Base-by-base conservation (phyloP, 2,329 filamentous ascomycete genomes). In the Fusarium paranaense region DNA sequence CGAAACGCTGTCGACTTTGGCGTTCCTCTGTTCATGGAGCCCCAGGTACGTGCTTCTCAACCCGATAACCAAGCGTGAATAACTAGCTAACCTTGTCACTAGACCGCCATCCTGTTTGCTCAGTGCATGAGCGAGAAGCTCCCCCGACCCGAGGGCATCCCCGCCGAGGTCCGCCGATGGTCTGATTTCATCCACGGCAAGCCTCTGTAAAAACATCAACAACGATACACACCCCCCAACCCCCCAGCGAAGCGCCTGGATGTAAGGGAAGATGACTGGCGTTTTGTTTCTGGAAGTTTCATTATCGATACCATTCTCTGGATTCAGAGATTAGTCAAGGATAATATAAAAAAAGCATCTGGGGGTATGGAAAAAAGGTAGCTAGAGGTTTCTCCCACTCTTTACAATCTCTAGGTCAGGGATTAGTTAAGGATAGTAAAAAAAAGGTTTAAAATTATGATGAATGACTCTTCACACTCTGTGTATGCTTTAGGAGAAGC, bases 1-100 rank as follows among this genome's bases (percentile, higher is more conserved):
- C 91, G 97, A 82, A 99, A 99, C 81, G 97, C 97, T 32, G 97
- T 99, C 66, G 97, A 99, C 86, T 99, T 99, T 83, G 96, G 96
- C 78, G 95, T 98, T 35, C 97, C 97, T 58, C 88, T 99, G 66
- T 98, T 99, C 85, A 98, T 98, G 95, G 96, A 98, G 87, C 95
- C 95, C 64, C 96, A 97, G 92, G 95, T 97, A 87, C 86, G 90
- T 83, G 75, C 63, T 47, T 25, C 45, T 22, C 57, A 30, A 38
- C 18, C 30, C 32, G 5, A 7, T 22, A 25, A 40, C 18, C 20
- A 35, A 16, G 22, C 35, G n/a, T 20, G 33, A 18, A 35, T 20
- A 60, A 76, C 74, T 63, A 27, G 22, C 83, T 85, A 79, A 86
- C 73, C 13, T 10, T 5, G 9, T 50, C 1, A 50, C 14, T 14